Percentiles rank a stretch among this genome's conserved stretches.
Conservation (phyloP, 2,329 filamentous ascomycete species). For the Rhynchosporium agropyri region DNA sequence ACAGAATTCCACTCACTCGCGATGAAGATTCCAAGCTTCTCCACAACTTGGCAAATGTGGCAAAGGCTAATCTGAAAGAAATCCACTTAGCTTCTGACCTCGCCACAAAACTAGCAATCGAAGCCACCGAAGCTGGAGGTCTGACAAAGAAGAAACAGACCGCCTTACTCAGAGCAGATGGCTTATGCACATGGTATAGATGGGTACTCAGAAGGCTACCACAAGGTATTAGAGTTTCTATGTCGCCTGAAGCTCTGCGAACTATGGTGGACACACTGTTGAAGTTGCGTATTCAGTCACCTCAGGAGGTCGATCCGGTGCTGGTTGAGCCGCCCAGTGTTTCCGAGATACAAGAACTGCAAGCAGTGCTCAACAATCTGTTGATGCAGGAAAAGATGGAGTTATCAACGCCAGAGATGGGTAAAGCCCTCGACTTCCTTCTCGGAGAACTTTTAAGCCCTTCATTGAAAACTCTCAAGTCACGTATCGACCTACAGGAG, state of each 20-base stretch:
- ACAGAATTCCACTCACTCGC: background rate
- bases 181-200: background rate
- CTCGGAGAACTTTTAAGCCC: slow-evolving; percentile 15
- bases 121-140: background rate
- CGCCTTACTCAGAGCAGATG: background rate
- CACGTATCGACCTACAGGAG: background rate
- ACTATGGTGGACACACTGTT: background rate
- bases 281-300: background rate
- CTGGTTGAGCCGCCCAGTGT: slow-evolving; percentile 10
- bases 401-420: slow-evolving; percentile 2
- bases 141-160: background rate
- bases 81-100: background rate
- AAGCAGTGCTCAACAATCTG: slow-evolving; percentile 30
- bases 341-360: slow-evolving; percentile 19
- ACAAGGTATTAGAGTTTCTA: background rate
- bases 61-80: background rate
- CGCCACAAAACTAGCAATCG: background rate
- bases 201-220: background rate
- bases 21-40: background rate
- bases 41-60: background rate
- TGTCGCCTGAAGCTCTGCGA: background rate
- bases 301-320: background rate
- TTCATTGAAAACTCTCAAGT: background rate
- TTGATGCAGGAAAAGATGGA: background rate
- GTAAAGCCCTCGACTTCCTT: slow-evolving; percentile 16